Conservation (phyloP, 1,284 basidiomycete genomes). For the Gomphus bonarii region DNA sequence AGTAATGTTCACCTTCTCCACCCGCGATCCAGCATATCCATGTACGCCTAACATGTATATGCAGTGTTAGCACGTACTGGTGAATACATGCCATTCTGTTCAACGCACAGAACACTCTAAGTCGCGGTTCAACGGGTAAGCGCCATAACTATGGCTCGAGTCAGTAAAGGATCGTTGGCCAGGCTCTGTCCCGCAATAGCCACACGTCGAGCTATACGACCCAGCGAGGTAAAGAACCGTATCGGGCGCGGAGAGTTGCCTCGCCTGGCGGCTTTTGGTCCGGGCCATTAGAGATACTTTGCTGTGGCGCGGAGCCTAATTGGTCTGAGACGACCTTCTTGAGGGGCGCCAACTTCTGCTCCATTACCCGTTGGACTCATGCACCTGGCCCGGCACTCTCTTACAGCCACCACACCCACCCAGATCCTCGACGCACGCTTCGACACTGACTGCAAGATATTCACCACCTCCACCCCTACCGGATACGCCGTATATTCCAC, state of each 20-base stretch:
- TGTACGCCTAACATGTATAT: conserved; percentile 7
- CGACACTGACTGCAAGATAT: conserved; percentile 68
- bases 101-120: conserved; percentile 42
- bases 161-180: conserved; percentile 24
- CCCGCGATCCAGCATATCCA: conserved; percentile 70
- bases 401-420: conserved; percentile 69
- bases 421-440: conserved; percentile 72
- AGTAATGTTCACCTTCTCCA: conserved; percentile 50
- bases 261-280: neutral
- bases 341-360: neutral
- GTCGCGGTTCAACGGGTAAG: conserved; percentile 21
- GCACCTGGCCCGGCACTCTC: conserved; percentile 84
- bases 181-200: conserved; percentile 23
- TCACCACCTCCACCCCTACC: conserved; percentile 71
- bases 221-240: conserved; percentile 24
- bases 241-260: neutral
- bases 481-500: conserved; percentile 85
- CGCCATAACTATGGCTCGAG: conserved; percentile 28
- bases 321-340: neutral
- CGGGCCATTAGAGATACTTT: neutral
- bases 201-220: conserved; percentile 12
- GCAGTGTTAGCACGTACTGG: neutral
- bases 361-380: conserved; percentile 29
- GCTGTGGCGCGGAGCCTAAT: neutral
- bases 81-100: neutral